Evolutionary conservation across 2,329 filamentous ascomycete species (phyloP), one percentile per base, ranked within the genome.

Genomic region (Daldinia eschscholtzii): DNA sequence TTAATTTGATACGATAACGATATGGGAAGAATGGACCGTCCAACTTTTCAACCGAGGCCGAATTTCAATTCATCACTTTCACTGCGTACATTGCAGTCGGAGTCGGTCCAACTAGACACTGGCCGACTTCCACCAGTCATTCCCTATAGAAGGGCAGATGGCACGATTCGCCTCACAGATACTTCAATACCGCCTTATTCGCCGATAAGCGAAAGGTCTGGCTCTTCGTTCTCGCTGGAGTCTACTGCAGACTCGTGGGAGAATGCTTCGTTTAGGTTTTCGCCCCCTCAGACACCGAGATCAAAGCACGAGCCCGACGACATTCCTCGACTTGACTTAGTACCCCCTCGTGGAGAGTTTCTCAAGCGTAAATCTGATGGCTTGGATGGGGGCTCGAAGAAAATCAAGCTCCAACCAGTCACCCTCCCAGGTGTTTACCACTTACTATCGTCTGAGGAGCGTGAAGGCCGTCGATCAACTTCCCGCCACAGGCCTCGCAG

Each of bases 201-300:
- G 1, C 69, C 70, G 9, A 65, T 68, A 23, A 59, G 65, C 35
- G 68, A 72, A 7, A 71, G 65, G 13, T 70, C 68, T 42, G 70
- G 59, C 9, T 73, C 72, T 10, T 68, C 73, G 0, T 74, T 72
- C 57, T 74, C 73, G 2, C 59, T 61, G 30, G 70, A 67, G 7
- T 73, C 69, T 5, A 50, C 53, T 4, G 60, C 67, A 7, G 60
- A 70, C 3, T 61, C 66, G 18, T 60, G 65, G 59, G 72, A 68
- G 13, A 67, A 65, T 15, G 44, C 3, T 37, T 69, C 72, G 57
- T 61, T 63, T 6, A 60, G 57, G 15, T 66, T 71, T 1, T 71
- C 71, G 2, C 72, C 76, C 9, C 74, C 76, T 20, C 67, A 61
- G 18, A 58, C 67, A 2, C 65, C 70, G 4, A 57, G 20, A 15